A percentile compares a stretch with the other conserved stretches of the same genome.
Conservation (phyloP, 306 rosid species). For the Quercus gilva region DNA sequence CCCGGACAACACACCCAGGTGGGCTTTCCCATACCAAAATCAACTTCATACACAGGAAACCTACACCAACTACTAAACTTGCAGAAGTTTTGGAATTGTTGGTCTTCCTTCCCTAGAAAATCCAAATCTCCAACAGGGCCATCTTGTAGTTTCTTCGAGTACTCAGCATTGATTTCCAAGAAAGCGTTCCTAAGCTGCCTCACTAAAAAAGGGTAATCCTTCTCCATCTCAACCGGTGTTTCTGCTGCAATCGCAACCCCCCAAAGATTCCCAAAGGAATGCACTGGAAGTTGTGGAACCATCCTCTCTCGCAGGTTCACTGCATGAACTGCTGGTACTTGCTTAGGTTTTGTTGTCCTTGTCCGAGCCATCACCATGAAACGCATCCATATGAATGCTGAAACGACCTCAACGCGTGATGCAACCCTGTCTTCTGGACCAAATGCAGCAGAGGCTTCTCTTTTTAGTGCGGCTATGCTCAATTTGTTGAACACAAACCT, state of each 20-base stretch:
- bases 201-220: neutral
- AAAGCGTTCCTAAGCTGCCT: neutral
- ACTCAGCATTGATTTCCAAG: neutral
- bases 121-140: neutral
- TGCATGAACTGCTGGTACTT: slow-evolving; percentile 2
- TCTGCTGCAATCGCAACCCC: neutral
- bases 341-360: neutral
- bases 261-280: slow-evolving; percentile 8
- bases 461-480: neutral
- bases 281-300: neutral
- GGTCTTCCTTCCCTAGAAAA: neutral
- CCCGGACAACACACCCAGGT: neutral
- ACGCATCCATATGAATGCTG: slow-evolving; percentile 15
- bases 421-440: neutral
- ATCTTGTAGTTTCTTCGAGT: neutral
- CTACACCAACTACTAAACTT: slow-evolving; percentile 4
- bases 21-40: neutral
- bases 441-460: neutral
- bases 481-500: neutral
- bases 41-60: neutral
- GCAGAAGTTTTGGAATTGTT: neutral
- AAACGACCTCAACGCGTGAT: neutral
- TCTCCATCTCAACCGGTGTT: neutral
- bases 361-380: neutral
- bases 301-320: slow-evolving; percentile 19